Percentiles rank a stretch among this genome's conserved stretches.
phyloP scores from a whole-genome alignment of 1,284 basidiomycete genomes.

The Sporisorium exsertum region DNA sequence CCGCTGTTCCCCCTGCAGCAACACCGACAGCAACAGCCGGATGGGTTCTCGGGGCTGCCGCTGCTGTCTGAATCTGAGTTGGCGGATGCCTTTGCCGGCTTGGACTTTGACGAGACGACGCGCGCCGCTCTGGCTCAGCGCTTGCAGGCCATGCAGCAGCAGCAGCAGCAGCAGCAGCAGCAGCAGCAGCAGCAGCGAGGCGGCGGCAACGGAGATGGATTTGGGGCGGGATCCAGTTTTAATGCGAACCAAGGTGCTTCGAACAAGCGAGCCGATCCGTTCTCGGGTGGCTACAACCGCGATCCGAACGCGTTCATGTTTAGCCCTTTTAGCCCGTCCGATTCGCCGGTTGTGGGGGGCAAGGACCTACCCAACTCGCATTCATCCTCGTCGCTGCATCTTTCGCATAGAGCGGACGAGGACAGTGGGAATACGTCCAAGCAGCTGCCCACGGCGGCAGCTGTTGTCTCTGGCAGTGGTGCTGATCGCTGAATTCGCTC shows the following conservation, averaged over 20 bases:
- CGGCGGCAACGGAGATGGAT: background rate
- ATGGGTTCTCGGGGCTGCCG: constrained; percentile 7
- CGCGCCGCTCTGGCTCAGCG: constrained; percentile 25
- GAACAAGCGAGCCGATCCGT: constrained; percentile 20
- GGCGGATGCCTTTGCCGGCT: constrained; percentile 34
- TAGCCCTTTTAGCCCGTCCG: constrained; percentile 54
- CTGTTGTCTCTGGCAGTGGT: background rate
- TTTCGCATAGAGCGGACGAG: constrained; percentile 23
- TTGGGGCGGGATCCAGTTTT: constrained; percentile 2
- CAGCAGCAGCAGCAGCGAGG: constrained; percentile 16
- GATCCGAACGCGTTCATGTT: constrained; percentile 56
- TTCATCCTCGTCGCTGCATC: constrained; percentile 19
- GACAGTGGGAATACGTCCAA: constrained; percentile 5
- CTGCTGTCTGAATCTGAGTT: constrained; percentile 37
- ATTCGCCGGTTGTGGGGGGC: constrained; percentile 50
- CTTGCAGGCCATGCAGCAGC: constrained; percentile 25
- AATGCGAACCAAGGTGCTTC: background rate
- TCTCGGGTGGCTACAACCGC: constrained; percentile 30
- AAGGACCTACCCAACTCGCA: constrained; percentile 39
- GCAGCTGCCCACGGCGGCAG: background rate
- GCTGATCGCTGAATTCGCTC: constrained; percentile 6
- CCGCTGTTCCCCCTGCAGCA: constrained; percentile 9
- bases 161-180: constrained; percentile 21
- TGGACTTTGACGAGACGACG: constrained; percentile 39
- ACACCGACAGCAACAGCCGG: constrained; percentile 20